A percentile compares a stretch with the other conserved stretches of the same genome.
phyloP scores from a whole-genome alignment of 164 flowering plant genomes.

The Hamamelis virginiana region DNA sequence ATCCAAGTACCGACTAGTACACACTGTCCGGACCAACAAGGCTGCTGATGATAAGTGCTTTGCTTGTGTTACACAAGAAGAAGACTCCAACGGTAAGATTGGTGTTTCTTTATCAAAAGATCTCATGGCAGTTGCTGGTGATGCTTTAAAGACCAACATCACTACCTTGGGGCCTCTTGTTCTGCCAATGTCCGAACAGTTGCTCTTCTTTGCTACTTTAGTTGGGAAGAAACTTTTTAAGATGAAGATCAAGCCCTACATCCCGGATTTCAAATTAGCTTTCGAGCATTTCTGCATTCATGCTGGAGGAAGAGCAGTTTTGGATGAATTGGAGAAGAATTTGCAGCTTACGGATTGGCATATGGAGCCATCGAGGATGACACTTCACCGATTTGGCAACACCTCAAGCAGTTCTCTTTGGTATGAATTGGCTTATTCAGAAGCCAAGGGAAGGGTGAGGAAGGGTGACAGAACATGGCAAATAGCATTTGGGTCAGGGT shows the following conservation, averaged over 20 bases:
- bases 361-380: constrained; percentile 47
- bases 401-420: constrained; percentile 45
- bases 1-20: constrained; percentile 35
- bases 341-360: constrained; percentile 39
- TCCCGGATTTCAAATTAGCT: constrained; percentile 42
- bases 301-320: constrained; percentile 44
- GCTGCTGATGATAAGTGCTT: constrained; percentile 45
- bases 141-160: constrained; percentile 44
- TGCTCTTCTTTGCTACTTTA: constrained; percentile 34
- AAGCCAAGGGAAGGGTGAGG: constrained; percentile 41
- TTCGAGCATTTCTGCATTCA: constrained; percentile 47
- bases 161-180: constrained; percentile 40
- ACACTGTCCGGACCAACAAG: constrained; percentile 42
- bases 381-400: constrained; percentile 39
- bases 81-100: constrained; percentile 33
- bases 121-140: constrained; percentile 45
- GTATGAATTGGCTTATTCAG: constrained; percentile 43
- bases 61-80: constrained; percentile 40
- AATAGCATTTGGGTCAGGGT: constrained; percentile 43
- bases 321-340: constrained; percentile 44
- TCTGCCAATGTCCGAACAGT: constrained; percentile 42
- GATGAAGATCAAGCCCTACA: constrained; percentile 40
- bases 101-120: constrained; percentile 43
- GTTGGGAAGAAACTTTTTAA: constrained; percentile 36
- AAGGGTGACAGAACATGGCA: constrained; percentile 46